Percentiles rank a stretch among this genome's conserved stretches.
phyloP scores from a whole-genome alignment of 192 early-diverging fungal species.

The Backusella liffmaniae region DNA sequence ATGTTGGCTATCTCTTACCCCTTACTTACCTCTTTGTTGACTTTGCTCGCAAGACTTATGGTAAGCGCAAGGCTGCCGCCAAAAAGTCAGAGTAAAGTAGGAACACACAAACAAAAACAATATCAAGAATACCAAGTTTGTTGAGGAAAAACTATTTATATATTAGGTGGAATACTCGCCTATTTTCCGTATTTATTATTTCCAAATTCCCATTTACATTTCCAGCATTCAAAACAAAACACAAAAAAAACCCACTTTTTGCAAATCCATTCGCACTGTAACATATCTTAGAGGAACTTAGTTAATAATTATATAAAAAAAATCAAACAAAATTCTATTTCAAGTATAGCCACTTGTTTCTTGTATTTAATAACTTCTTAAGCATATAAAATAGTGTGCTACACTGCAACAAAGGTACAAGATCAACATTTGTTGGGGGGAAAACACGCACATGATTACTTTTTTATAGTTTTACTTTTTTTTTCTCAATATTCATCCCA shows the following conservation, averaged over 20 bases:
- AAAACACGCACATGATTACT: neutral
- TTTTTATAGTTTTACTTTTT: neutral
- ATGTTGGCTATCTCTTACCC: slow-evolving; percentile 69
- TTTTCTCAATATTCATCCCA: neutral
- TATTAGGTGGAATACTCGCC: neutral
- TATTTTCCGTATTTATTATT: neutral
- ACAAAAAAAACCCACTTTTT: neutral
- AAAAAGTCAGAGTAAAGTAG: neutral
- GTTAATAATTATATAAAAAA: neutral
- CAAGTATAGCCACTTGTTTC: neutral
- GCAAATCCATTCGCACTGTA: neutral
- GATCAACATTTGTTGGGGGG: neutral
- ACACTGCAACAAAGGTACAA: neutral
- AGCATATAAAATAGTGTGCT: neutral
- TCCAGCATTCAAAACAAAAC: neutral
- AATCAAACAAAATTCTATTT: neutral
- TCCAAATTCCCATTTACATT: neutral
- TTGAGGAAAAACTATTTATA: neutral
- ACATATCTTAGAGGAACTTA: neutral
- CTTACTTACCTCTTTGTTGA: slow-evolving; percentile 79
- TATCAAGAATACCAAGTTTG: neutral
- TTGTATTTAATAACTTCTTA: neutral
- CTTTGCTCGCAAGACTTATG: slow-evolving; percentile 75
- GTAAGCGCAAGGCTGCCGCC: slow-evolving; percentile 31
- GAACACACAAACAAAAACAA: slow-evolving; percentile 1